Percentiles rank a stretch among this genome's conserved stretches.
phyloP scores from a whole-genome alignment of 2,329 filamentous ascomycete species.

The Leptographium procerum region DNA sequence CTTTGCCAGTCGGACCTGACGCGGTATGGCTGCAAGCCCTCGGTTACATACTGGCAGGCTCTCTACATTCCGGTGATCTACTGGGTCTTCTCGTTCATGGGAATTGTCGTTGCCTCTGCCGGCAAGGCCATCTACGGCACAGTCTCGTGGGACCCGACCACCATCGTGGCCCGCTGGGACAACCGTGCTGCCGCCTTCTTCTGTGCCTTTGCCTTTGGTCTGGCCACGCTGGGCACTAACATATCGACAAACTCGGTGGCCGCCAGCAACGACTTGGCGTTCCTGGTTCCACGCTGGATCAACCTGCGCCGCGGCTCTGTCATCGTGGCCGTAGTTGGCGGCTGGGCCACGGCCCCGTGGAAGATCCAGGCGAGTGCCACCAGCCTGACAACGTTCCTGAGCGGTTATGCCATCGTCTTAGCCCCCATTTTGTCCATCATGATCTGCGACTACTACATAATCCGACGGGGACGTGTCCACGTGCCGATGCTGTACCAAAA shows the following conservation, averaged over 20 bases:
- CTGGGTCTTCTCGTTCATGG: slow-evolving; percentile 18
- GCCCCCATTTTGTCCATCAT: slow-evolving; percentile 20
- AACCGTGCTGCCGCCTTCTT: slow-evolving; percentile 15
- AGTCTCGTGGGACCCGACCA: slow-evolving; percentile 14
- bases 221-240: slow-evolving; percentile 14
- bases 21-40: slow-evolving; percentile 25
- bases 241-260: slow-evolving; percentile 23
- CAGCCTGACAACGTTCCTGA: slow-evolving; percentile 12
- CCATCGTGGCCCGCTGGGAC: slow-evolving; percentile 12
- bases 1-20: slow-evolving; percentile 23
- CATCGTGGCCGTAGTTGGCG: slow-evolving; percentile 11
- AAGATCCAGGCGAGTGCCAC: slow-evolving; percentile 13
- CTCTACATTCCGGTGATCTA: slow-evolving; percentile 26
- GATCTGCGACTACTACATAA: slow-evolving; percentile 26
- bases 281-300: slow-evolving; percentile 22
- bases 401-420: slow-evolving; percentile 14
- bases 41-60: slow-evolving; percentile 29
- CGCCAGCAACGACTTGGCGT: slow-evolving; percentile 25
- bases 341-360: slow-evolving; percentile 18
- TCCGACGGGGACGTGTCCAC: slow-evolving; percentile 22
- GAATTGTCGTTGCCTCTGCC: slow-evolving; percentile 29
- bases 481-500: slow-evolving; percentile 25
- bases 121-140: slow-evolving; percentile 29
- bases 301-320: slow-evolving; percentile 23
- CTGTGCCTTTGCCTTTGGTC: slow-evolving; percentile 12